These are phyloP conservation scores for Penicillium atrosanguineum DNA, from an alignment of 495 filamentous ascomycete species.

Conservation along the genomic window DNA sequence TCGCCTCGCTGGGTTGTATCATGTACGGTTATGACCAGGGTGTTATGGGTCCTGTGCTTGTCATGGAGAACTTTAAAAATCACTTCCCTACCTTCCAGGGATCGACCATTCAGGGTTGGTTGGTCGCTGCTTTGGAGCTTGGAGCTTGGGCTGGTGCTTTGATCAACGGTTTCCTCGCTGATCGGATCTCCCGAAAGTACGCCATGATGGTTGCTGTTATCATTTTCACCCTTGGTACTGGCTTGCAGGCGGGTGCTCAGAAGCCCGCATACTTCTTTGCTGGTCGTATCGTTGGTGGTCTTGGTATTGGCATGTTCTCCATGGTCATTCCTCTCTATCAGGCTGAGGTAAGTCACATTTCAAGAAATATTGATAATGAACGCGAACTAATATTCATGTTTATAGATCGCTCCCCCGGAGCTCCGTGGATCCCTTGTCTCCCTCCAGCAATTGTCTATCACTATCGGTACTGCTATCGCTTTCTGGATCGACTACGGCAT, in stretches of 20 bases:
- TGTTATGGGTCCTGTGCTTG: slow-evolving; percentile 63
- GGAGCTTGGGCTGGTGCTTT: slow-evolving; percentile 79
- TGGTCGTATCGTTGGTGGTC: slow-evolving; percentile 48
- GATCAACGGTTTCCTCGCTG: slow-evolving; percentile 71
- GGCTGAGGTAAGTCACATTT: slow-evolving; percentile 41
- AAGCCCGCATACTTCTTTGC: slow-evolving; percentile 41
- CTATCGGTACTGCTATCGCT: slow-evolving; percentile 64
- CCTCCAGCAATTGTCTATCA: slow-evolving; percentile 77
- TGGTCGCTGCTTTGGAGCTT: slow-evolving; percentile 76
- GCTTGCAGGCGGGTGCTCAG: slow-evolving; percentile 40
- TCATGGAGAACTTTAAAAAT: slow-evolving; percentile 29
- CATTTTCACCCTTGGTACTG: slow-evolving; percentile 68
- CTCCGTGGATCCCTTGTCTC: slow-evolving; percentile 72
- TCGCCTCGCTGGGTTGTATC: slow-evolving; percentile 72
- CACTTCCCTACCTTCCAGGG: slow-evolving; percentile 53
- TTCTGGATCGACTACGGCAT: slow-evolving; percentile 75
- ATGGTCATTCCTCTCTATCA: slow-evolving; percentile 60
- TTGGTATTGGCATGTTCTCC: slow-evolving; percentile 67
- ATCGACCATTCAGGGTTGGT: slow-evolving; percentile 67
- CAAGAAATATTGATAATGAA: too few relatives aligned
- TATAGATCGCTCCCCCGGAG: slow-evolving; percentile 63
- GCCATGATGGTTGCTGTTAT: slow-evolving; percentile 65
- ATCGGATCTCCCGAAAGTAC: slow-evolving; percentile 74
- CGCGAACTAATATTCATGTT: too few relatives aligned
- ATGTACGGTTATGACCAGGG: slow-evolving; percentile 71